Percentiles rank a stretch among this genome's conserved stretches.
Conservation (phyloP, 176 grass and related monocot genomes). For the Musa troglodytarum region DNA sequence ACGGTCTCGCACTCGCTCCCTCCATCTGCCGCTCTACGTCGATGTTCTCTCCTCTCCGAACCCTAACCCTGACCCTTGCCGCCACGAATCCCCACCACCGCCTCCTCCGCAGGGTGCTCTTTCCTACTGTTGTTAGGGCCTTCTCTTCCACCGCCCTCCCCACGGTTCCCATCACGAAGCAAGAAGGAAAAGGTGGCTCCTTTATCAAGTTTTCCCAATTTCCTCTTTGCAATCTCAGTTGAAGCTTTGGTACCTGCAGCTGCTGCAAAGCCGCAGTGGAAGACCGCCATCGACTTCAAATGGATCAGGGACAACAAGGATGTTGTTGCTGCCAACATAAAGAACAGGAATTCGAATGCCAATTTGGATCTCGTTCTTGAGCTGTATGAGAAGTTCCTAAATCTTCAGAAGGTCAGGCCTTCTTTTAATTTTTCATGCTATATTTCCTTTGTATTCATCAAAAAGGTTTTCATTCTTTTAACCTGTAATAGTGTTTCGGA, state of each 20-base stretch:
- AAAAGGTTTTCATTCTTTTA: no score
- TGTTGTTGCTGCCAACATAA: constrained; percentile 52
- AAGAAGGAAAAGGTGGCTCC: constrained; percentile 35
- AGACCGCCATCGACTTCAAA: constrained; percentile 94
- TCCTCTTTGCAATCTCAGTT: background rate
- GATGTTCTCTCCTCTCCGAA: constrained; percentile 19
- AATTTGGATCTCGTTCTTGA: constrained; percentile 76
- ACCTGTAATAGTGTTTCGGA: no score
- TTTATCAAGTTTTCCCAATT: constrained; percentile 2
- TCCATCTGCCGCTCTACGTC: constrained; percentile 18
- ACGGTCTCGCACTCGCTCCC: constrained; percentile 6
- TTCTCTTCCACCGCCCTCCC: constrained; percentile 5
- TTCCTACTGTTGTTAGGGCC: background rate
- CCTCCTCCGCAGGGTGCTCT: background rate
- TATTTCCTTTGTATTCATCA: no score
- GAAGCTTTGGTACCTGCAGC: constrained; percentile 12
- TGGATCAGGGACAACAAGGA: constrained; percentile 92
- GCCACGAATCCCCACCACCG: background rate
- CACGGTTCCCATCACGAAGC: background rate
- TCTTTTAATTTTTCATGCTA: background rate
- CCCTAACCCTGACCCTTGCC: constrained; percentile 20
- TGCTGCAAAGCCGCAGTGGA: constrained; percentile 59
- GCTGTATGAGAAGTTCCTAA: constrained; percentile 71
- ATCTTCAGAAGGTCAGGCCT: constrained; percentile 73
- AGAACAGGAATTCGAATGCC: constrained; percentile 47